Percentiles rank a stretch among this genome's conserved stretches.
Conservation (phyloP, 75 land plant species). For the Cupressus sempervirens region DNA sequence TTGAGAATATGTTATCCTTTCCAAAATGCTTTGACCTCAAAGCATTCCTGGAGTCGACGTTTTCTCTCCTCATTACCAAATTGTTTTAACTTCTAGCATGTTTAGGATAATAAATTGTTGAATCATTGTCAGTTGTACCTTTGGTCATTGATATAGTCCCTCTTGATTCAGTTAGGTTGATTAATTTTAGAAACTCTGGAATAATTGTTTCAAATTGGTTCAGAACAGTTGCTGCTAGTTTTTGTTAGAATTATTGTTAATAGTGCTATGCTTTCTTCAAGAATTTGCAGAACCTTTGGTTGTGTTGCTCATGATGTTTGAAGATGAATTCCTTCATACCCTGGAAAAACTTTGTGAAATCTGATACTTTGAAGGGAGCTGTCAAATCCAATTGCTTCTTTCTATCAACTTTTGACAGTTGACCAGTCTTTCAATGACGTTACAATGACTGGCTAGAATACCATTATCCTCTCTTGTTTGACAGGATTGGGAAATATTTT, state of each 20-base stretch:
- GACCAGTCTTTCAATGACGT: neutral
- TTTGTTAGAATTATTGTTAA: neutral
- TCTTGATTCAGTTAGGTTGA: neutral
- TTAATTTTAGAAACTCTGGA: neutral
- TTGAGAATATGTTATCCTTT: neutral
- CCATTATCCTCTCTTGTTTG: too few relatives aligned
- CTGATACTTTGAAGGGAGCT: neutral
- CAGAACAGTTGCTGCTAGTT: neutral
- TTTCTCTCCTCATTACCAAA: neutral
- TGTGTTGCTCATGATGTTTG: neutral
- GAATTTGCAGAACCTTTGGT: neutral
- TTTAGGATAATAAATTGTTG: neutral
- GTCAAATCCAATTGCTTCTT: neutral
- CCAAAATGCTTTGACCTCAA: neutral
- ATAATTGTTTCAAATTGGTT: neutral
- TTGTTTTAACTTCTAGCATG: neutral
- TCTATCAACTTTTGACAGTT: neutral
- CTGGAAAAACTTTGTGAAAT: neutral
- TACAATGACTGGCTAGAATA: neutral
- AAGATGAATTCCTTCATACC: neutral
- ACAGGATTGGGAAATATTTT: neutral
- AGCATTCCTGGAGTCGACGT: neutral
- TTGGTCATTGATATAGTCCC: neutral
- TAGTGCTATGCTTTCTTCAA: neutral
- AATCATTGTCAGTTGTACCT: neutral